Base-by-base conservation (phyloP, 1,284 basidiomycete genomes). In the Waitea zeae region DNA sequence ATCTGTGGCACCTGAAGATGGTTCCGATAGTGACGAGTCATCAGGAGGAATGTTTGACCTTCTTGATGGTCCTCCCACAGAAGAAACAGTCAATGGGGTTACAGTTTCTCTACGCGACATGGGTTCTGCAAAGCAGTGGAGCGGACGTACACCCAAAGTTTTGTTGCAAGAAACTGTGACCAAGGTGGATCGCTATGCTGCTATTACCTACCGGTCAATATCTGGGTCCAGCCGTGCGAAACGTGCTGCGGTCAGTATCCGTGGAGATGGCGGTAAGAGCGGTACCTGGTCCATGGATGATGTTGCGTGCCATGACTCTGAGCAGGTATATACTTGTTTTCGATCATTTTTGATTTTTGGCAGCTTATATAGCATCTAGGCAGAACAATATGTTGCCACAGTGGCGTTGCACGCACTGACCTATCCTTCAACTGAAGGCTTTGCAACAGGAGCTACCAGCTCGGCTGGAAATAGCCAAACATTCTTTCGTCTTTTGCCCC, bases 301-400 rank as follows among this genome's bases (percentile, higher is more conserved):
- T 39, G 59, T 87, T 27, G 90, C 83, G 3, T 96, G 93, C 49
- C 60, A 70, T 30, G 70, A 82, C 40, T 64, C 74, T 38, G 49
- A 50, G 1, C 87, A 97, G 48, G n/a, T n/a, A n/a, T n/a, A n/a
- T n/a, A n/a, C n/a, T n/a, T n/a, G n/a, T n/a, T n/a, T n/a, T n/a
- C n/a, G n/a, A n/a, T n/a, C n/a, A n/a, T n/a, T n/a, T n/a, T n/a
- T n/a, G n/a, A n/a, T n/a, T n/a, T n/a, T n/a, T n/a, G n/a, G n/a
- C n/a, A n/a, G n/a, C n/a, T n/a, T n/a, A n/a, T n/a, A n/a, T n/a
- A n/a, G n/a, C n/a, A n/a, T n/a, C n/a, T n/a, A n/a, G n/a, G 89
- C 93, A 3, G 87, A 92, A 48, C 80, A 97, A 47, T 96, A 89
- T 47, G 69, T 95, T 35, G 72, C 93, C 1, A 84, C 83, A 2